Evolutionary conservation across 331 rosid species (phyloP), one percentile per base, ranked within the genome.

Genomic region (Telfairia occidentalis): DNA sequence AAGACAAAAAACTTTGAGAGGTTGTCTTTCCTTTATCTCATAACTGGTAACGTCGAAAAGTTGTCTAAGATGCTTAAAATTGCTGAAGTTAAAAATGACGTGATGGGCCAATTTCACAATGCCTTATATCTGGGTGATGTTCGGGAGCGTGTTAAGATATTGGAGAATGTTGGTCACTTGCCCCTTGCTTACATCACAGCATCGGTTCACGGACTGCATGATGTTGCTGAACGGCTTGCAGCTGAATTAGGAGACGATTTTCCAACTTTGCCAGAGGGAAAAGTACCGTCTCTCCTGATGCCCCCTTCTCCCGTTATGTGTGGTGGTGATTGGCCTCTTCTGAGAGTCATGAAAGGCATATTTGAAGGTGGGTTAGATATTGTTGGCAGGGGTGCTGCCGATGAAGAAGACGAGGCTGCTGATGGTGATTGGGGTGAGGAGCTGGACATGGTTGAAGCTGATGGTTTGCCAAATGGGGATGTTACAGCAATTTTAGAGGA

Each of bases 21-120:
- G 63, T 79, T 95, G 28, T 95, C 98, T 32, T 91, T 95, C 78
- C 96, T 95, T 37, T 95, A 95, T 82, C 98, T 95, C 59, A 66
- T 91, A 69, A 95, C 90, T 67, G 98, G 98, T 79, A 88, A 95
- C 66, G 78, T 71, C 35, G 93, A 91, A 29, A 95, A 91, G 80
- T 90, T 91, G 60, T 88, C 97, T 58, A 95, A 95, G 89, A 95
- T 95, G 98, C 82, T 95, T 81, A 95, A 95, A 88, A 91, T 95
- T 81, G 98, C 98, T 52, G 97, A 90, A 85, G 96, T 95, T n/a
- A 95, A 91, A 77, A 91, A 95, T 82, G 97, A 95, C 77, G 97
- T 95, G 78, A 95, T 95, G 98, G 97, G 98, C 53, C 98, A 95
- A 74, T 95, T 95, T 81, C 98, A 95, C 82, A 95, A 95, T 79